These are phyloP conservation scores for Buddleja alternifolia DNA, from an alignment of 257 asterid genomes.

Conservation along the genomic window DNA sequence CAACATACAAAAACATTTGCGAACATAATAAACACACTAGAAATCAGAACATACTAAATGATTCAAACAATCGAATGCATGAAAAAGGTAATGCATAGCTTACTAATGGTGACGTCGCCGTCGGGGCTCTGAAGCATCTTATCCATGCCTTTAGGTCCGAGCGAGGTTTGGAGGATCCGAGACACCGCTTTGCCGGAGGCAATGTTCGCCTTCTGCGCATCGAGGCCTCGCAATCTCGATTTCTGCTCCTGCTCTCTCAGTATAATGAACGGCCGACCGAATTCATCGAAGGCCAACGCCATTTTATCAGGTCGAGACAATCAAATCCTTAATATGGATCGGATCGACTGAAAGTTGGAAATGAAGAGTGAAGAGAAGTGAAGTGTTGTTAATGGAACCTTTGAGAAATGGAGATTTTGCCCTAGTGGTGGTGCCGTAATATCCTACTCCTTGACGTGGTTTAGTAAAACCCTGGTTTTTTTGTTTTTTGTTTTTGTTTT, in stretches of 20 bases:
- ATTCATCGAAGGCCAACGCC: slow-evolving; percentile 83
- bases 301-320: slow-evolving; percentile 19
- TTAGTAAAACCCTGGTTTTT: slow-evolving; percentile 30
- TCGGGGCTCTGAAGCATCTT: slow-evolving; percentile 86
- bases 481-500: too few species aligned
- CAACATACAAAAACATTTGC: too few species aligned
- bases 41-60: too few species aligned
- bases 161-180: slow-evolving; percentile 73
- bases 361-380: neutral
- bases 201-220: slow-evolving; percentile 79
- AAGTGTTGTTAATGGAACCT: neutral
- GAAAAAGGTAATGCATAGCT: neutral
- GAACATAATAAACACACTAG: too few species aligned
- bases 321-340: slow-evolving; percentile 28
- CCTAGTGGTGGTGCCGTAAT: slow-evolving; percentile 30
- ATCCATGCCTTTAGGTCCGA: slow-evolving; percentile 88
- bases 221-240: slow-evolving; percentile 68
- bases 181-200: slow-evolving; percentile 76
- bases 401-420: slow-evolving; percentile 18
- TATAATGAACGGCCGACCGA: slow-evolving; percentile 72
- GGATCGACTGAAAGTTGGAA: slow-evolving; percentile 30
- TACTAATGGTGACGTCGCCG: slow-evolving; percentile 80
- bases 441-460: neutral
- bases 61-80: neutral
- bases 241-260: slow-evolving; percentile 68